Base-by-base conservation (phyloP, 352 stramenopile species). In the Phytophthora kernoviae region DNA sequence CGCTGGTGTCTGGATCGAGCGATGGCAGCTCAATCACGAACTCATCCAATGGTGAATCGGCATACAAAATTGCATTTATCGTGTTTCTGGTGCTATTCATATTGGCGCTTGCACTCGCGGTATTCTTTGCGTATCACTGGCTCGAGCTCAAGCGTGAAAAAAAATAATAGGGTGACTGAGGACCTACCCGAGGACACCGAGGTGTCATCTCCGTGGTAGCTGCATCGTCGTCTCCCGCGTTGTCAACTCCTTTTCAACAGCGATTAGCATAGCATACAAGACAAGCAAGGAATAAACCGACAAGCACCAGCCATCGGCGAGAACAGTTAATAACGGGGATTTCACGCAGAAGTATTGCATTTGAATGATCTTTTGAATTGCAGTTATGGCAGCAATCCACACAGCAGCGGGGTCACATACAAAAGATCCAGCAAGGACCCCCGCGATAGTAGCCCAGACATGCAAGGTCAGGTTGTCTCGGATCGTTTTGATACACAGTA, bases 61-160 rank as follows among this genome's bases (percentile, higher is more conserved):
- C 45, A 3, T 84, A 76, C 63, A 81, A 78, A 65, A 61, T 49
- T 2, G 50, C 56, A 12, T 84, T 84, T 52, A 73, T 84, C 59
- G 65, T 79, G 20, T 79, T 84, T 53, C 45, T 73, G 10, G 59
- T 71, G 24, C 62, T 84, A 15, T 84, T 84, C 17, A 32, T 77
- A 1, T 11, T 72, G 7, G 49, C 62, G 12, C 36, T 72, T 15
- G 20, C 56, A 2, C 24, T 69, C 12, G 71, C 65, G n/a, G 42
- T 1, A 15, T 59, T 63, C 40, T 76, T 84, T 20, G 46, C 59
- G 12, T 61, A 65, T 58, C 65, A 65, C 39, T 81, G 60, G 65
- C 33, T 46, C 27, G 49, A 58, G 27, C 49, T 70, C 42, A 59
- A 65, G 5, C 36, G 26, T 8, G 26, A 71, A 11, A 76, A 65